Conservation (phyloP, 2,329 filamentous ascomycete species). For the Colletotrichum eremochloae region DNA sequence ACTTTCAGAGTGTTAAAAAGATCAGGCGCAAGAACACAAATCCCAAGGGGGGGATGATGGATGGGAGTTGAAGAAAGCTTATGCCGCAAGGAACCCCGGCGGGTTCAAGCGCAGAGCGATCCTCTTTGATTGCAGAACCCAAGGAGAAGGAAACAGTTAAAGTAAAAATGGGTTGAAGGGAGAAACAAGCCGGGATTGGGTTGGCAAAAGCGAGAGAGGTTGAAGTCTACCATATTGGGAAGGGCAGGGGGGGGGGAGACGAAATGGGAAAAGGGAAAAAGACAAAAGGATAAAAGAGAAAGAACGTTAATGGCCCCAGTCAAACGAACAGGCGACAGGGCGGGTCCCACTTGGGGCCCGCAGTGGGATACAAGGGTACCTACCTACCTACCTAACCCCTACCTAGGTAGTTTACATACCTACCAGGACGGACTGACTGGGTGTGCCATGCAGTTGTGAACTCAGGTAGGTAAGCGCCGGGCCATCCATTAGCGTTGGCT, state of each 20-base stretch:
- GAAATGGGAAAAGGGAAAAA: background rate
- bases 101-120: background rate
- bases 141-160: background rate
- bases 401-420: background rate
- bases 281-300: background rate
- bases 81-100: constrained; percentile 22
- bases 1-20: background rate
- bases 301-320: constrained; percentile 28
- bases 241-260: background rate
- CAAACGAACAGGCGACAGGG: constrained; percentile 7
- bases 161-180: constrained; percentile 25
- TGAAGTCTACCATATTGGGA: background rate
- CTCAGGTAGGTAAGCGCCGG: constrained; percentile 29
- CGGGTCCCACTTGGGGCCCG: constrained; percentile 15
- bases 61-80: background rate
- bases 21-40: constrained; percentile 19
- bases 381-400: background rate
- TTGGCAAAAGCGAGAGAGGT: constrained; percentile 13
- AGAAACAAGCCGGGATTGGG: constrained; percentile 3
- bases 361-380: background rate
- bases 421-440: background rate
- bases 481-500: constrained; percentile 7
- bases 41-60: background rate
- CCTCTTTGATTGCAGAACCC: constrained; percentile 25
- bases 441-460: constrained; percentile 3